Percentiles rank a stretch among this genome's conserved stretches.
These are phyloP conservation scores for Saccharomyces hybrid DNA, from an alignment of 1,139 yeast species.

Conservation along the genomic window DNA sequence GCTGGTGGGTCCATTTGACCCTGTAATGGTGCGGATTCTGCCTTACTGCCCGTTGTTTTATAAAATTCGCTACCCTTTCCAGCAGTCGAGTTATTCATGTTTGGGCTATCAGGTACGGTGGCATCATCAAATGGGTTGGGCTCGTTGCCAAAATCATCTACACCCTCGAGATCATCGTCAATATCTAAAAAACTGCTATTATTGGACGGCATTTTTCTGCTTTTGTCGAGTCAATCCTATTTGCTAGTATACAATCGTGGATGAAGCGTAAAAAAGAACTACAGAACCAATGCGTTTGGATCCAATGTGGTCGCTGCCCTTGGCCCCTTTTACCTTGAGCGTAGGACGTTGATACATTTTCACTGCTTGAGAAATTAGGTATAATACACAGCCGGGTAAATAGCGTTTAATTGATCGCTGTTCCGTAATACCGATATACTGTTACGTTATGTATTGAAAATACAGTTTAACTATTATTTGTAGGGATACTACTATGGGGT, in stretches of 20 bases:
- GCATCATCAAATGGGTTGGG: constrained; percentile 16
- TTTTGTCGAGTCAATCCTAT: background rate
- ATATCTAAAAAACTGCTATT: constrained; percentile 1
- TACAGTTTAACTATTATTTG: background rate
- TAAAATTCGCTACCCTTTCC: background rate
- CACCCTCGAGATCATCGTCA: constrained; percentile 18
- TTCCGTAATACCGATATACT: background rate
- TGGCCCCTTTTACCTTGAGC: background rate
- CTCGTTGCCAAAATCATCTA: constrained; percentile 16
- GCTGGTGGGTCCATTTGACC: background rate
- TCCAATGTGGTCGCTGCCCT: background rate
- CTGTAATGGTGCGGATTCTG: background rate
- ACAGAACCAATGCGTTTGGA: background rate
- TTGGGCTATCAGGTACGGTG: constrained; percentile 1
- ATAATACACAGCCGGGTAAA: background rate
- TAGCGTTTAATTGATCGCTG: background rate
- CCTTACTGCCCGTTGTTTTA: background rate
- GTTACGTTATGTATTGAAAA: background rate
- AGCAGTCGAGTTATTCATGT: background rate
- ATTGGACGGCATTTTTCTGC: background rate
- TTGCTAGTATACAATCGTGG: background rate
- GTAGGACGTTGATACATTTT: background rate
- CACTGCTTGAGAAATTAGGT: background rate
- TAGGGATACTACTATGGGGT: background rate
- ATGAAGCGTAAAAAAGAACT: background rate